A percentile compares a stretch with the other conserved stretches of the same genome.
phyloP scores from a whole-genome alignment of 2,329 filamentous ascomycete genomes.

The Neophaeococcomyces mojaviensis region DNA sequence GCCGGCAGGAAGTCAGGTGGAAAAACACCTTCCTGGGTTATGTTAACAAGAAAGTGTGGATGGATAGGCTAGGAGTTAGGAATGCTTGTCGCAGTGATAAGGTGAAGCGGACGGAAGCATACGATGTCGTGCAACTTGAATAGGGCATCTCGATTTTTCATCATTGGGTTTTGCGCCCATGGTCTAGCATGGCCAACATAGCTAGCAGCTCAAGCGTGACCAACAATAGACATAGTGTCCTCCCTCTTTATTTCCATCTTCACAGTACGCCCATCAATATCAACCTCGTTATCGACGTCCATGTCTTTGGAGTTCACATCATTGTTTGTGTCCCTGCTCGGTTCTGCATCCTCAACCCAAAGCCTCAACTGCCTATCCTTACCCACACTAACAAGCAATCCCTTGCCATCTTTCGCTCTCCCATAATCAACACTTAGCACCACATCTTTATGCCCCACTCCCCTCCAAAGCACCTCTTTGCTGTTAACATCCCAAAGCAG shows the following conservation, averaged over 20 bases:
- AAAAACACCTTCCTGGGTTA: too few relatives aligned
- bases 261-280: slow-evolving; percentile 12
- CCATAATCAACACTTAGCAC: slow-evolving; percentile 52
- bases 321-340: slow-evolving; percentile 22
- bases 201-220: too few relatives aligned
- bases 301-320: slow-evolving; percentile 12
- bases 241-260: slow-evolving; percentile 7
- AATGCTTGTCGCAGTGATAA: too few relatives aligned
- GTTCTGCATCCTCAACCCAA: slow-evolving; percentile 13
- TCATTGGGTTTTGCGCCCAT: too few relatives aligned
- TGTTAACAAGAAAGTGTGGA: too few relatives aligned
- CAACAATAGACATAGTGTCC: not conserved
- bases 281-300: slow-evolving; percentile 7
- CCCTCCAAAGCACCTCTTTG: slow-evolving; percentile 72
- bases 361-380: slow-evolving; percentile 19
- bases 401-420: slow-evolving; percentile 33
- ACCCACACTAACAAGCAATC: slow-evolving; percentile 21
- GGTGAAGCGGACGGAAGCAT: too few relatives aligned
- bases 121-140: too few relatives aligned
- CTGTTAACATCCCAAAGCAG: slow-evolving; percentile 84
- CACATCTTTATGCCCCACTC: slow-evolving; percentile 47
- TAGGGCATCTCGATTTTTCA: too few relatives aligned
- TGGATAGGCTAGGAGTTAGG: too few relatives aligned
- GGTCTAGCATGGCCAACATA: too few relatives aligned
- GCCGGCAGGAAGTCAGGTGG: too few relatives aligned